Base-by-base conservation (phyloP, 2,329 filamentous ascomycete genomes). In the Alternaria solani region DNA sequence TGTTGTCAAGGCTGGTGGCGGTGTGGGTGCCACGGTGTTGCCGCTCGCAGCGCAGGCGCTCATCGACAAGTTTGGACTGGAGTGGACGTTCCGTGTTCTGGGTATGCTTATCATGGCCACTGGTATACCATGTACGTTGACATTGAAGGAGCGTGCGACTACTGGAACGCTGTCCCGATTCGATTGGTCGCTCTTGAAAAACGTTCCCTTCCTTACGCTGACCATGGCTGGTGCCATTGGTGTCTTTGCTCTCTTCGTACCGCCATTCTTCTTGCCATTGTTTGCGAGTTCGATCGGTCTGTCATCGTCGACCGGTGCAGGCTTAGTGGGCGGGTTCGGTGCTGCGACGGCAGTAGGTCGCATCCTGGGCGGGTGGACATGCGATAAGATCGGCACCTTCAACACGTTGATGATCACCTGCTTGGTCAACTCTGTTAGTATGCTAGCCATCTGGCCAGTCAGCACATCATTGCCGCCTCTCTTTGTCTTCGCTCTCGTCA, bases 361-460 rank as follows among this genome's bases (percentile, higher is more conserved):
- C 18, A 72, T 74, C 32, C 30, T 66, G 4, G 69, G 65, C 16
- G 72, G 72, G 3, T 64, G 62, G 11, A 52, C 72, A n/a, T 72
- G 72, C 53, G 74, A 77, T 49, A 68, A 69, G 39, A 65, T 76
- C 36, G 74, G 74, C 3, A 64, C 70, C 7, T 63, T 71, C n/a
- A 75, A 76, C 44, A 75, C 65, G 18, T 68, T 76, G n/a, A 59
- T 74, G 38, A 61, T 73, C 20, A 64, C 68, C 2, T 72, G 70
- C 62, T 14, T 63, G 5, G 47, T 75, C 18, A 73, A 74, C 25
- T 69, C 70, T 0, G 54, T 72, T 4, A 70, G 63, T 39, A 74
- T 75, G 71, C 59, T 75, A 18, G 70, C 70, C 7, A 74, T 75
- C 6, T 75, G 71, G 72, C 71, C 72, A 5, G 67, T 73, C 0